phyloP scores from a whole-genome alignment of 306 rosid species.

The Senna tora region DNA sequence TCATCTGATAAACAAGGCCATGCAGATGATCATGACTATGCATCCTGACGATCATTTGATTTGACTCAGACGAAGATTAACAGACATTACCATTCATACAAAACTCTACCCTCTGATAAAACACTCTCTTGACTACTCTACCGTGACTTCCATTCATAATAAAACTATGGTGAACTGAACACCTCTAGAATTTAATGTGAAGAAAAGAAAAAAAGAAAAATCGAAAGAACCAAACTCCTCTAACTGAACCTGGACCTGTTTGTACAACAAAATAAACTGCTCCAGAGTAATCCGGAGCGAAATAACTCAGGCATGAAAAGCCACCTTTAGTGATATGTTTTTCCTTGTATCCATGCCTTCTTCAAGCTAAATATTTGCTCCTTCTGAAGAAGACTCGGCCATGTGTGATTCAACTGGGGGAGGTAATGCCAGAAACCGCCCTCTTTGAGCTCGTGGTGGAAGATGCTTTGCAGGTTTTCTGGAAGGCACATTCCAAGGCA shows the following conservation, averaged over 20 bases:
- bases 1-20: constrained; percentile 7
- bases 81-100: constrained; percentile 47
- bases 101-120: constrained; percentile 48
- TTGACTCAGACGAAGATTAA: constrained; percentile 36
- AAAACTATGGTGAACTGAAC: constrained; percentile 43
- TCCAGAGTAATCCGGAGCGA: constrained; percentile 20
- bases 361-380: constrained; percentile 36
- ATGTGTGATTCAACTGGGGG: constrained; percentile 51
- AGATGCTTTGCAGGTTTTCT: constrained; percentile 78
- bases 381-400: constrained; percentile 61
- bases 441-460: constrained; percentile 89
- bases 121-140: constrained; percentile 41
- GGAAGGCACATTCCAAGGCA: constrained; percentile 78
- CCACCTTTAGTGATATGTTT: constrained; percentile 34
- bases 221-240: constrained; percentile 41
- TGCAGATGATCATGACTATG: background rate
- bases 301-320: constrained; percentile 31
- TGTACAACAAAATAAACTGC: constrained; percentile 54
- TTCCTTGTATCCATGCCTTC: constrained; percentile 42
- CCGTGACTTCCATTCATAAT: constrained; percentile 38
- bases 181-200: constrained; percentile 41
- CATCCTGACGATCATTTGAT: constrained; percentile 20
- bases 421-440: constrained; percentile 62
- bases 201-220: constrained; percentile 22
- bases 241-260: constrained; percentile 49